Base-by-base conservation (phyloP, 2,329 filamentous ascomycete genomes). In the Fusarium sp. region DNA sequence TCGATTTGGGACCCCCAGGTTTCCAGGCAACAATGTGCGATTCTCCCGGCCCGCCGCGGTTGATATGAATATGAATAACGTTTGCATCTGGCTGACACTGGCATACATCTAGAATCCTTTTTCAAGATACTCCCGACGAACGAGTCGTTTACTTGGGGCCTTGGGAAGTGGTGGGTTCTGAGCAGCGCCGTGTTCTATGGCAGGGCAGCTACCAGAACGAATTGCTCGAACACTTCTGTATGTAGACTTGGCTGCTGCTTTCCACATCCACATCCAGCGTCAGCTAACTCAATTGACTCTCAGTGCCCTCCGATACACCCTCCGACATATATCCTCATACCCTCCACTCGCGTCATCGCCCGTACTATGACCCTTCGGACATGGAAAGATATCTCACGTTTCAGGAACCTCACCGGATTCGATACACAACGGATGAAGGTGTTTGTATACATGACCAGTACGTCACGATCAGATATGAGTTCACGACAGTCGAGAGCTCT, bases 11-110 rank as follows among this genome's bases (percentile, higher is more conserved):
- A 8, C 87, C 87, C 59, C 87, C 87, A 39, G 87, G 86, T 58
- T 88, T 86, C 73, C 84, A 87, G 82, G 87, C 87, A 77, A 88
- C 86, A 77, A 87, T 88, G 86, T 88, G 84, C 66, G 77, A 66
- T 55, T 48, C 32, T 42, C 36, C 42, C 44, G 55, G 11, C 39
- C 26, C 42, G 61, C 26, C 36, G 63, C 64, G 50, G 63, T 45
- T 56, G 54, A 61, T 24, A 39, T 59, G 42, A 26, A 57, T 47
- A 24, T 54, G 55, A 35, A 35, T 35, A 7, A 35, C 14, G 32
- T 35, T 69, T 73, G 70, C 42, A 71, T 51, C 53, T 75, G 62
- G 72, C 73, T 77, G 72, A 77, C 70, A 48, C 73, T 59, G 53
- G 56, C 42, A 42, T 47, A 53, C n/a, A 53, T 53, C 35, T 76